phyloP scores from a whole-genome alignment of 257 asterid species.

The Capsicum chinense region DNA sequence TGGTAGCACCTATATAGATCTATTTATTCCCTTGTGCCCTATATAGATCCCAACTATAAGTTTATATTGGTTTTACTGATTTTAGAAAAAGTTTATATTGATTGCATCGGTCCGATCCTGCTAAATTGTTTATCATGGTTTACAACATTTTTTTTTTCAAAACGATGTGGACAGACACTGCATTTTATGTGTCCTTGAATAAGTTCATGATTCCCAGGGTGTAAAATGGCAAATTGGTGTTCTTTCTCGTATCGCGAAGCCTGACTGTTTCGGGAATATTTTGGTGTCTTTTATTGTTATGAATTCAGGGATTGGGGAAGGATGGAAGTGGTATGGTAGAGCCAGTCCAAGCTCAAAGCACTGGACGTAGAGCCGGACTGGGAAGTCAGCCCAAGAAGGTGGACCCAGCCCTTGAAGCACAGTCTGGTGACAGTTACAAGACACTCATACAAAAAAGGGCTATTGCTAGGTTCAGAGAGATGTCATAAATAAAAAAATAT shows the following conservation, averaged over 20 bases:
- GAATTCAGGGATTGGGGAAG: slow-evolving; percentile 83
- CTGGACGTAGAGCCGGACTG: slow-evolving; percentile 82
- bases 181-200: slow-evolving; percentile 21
- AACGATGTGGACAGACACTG: not conserved
- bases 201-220: slow-evolving; percentile 31
- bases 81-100: not conserved
- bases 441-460: slow-evolving; percentile 98
- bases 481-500: slow-evolving; percentile 51
- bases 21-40: slow-evolving; percentile 11
- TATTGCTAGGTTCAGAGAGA: slow-evolving; percentile 93
- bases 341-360: slow-evolving; percentile 83
- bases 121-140: not conserved
- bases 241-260: slow-evolving; percentile 27
- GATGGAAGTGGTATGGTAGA: slow-evolving; percentile 97
- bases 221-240: slow-evolving; percentile 42
- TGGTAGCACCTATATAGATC: not conserved
- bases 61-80: not conserved
- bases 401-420: slow-evolving; percentile 87
- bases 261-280: slow-evolving; percentile 50
- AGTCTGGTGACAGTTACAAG: slow-evolving; percentile 95
- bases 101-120: not conserved
- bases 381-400: slow-evolving; percentile 90
- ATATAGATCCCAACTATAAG: not conserved
- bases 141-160: not conserved
- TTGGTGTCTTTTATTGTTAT: slow-evolving; percentile 48